These are phyloP conservation scores for Xerocomellus chrysenteron DNA, from an alignment of 768 basidiomycete genomes.

Conservation along the genomic window DNA sequence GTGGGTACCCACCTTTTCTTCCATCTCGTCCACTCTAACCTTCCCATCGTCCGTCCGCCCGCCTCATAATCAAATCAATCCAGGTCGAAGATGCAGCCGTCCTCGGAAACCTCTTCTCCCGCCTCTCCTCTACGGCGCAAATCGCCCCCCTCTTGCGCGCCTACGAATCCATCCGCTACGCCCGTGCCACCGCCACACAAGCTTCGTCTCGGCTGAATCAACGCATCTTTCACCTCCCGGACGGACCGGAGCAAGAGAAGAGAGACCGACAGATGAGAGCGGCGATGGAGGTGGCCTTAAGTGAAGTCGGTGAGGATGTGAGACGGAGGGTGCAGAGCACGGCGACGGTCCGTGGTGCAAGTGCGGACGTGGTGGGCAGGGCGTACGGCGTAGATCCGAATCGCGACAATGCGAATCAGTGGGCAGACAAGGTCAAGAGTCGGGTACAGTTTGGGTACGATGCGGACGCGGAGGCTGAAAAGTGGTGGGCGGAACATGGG, in stretches of 20 bases:
- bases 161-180: slow-evolving; percentile 51
- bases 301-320: slow-evolving; percentile 17
- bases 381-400: neutral
- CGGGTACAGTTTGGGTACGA: slow-evolving; percentile 51
- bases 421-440: slow-evolving; percentile 57
- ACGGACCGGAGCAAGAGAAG: slow-evolving; percentile 50
- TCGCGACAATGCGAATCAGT: slow-evolving; percentile 48
- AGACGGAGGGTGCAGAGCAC: slow-evolving; percentile 10
- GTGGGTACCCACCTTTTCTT: slow-evolving; percentile 27
- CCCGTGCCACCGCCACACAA: slow-evolving; percentile 51
- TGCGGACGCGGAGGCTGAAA: slow-evolving; percentile 48
- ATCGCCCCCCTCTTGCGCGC: slow-evolving; percentile 46
- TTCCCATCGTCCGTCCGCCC: neutral
- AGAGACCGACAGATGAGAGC: slow-evolving; percentile 51
- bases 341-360: neutral
- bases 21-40: neutral
- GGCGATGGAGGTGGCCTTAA: slow-evolving; percentile 44
- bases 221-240: slow-evolving; percentile 52
- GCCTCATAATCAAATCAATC: neutral
- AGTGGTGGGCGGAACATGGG: slow-evolving; percentile 46
- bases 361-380: neutral
- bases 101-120: slow-evolving; percentile 52
- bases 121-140: slow-evolving; percentile 41
- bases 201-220: slow-evolving; percentile 49
- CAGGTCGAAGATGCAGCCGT: slow-evolving; percentile 37